Evolutionary conservation across 2,329 filamentous ascomycete genomes (phyloP).

Genomic region (Colletotrichum truncatum): DNA sequence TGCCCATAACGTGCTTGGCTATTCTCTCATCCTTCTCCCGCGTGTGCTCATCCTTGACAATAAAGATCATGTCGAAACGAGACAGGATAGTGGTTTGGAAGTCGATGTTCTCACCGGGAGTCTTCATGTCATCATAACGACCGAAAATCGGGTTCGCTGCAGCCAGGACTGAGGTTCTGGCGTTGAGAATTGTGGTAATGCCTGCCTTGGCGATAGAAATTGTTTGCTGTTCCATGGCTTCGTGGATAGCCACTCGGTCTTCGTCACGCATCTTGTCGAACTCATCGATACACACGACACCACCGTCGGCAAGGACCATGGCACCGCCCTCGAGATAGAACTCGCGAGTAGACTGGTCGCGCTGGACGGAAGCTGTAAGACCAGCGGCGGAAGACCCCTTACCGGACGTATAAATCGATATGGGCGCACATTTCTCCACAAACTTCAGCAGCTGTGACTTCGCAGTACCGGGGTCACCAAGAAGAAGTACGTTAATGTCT

Average conservation of each 20-base stretch:
- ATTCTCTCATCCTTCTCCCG: conserved; percentile 90
- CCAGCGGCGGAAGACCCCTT: conserved; percentile 98
- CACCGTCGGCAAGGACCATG: conserved; percentile 97
- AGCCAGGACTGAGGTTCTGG: conserved; percentile 91
- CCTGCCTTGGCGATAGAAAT: conserved; percentile 99
- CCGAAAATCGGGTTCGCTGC: conserved; percentile 98
- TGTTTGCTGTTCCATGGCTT: conserved; percentile 99
- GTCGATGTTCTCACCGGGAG: conserved; percentile 97
- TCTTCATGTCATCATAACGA: conserved; percentile 97
- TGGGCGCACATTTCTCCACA: conserved; percentile 94
- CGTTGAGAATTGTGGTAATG: conserved; percentile 97
- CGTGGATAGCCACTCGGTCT: conserved; percentile 96
- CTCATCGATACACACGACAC: conserved; percentile 98
- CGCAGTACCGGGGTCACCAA: conserved; percentile 97
- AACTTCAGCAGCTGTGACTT: conserved; percentile 98
- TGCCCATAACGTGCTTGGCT: conserved; percentile 95
- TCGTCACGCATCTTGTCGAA: conserved; percentile 99
- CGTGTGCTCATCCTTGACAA: conserved; percentile 95
- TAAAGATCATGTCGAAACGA: conserved; percentile 99
- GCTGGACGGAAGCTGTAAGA: conserved; percentile 95
- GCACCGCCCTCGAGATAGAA: conserved; percentile 98
- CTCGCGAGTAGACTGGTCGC: conserved; percentile 89
- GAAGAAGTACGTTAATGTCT: conserved; percentile 95
- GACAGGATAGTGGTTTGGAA: conserved; percentile 99
- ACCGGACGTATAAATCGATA: conserved; percentile 98